Evolutionary conservation across 495 filamentous ascomycete genomes (phyloP), one percentile per base, ranked within the genome.

Genomic region (Immersiella caudata): DNA sequence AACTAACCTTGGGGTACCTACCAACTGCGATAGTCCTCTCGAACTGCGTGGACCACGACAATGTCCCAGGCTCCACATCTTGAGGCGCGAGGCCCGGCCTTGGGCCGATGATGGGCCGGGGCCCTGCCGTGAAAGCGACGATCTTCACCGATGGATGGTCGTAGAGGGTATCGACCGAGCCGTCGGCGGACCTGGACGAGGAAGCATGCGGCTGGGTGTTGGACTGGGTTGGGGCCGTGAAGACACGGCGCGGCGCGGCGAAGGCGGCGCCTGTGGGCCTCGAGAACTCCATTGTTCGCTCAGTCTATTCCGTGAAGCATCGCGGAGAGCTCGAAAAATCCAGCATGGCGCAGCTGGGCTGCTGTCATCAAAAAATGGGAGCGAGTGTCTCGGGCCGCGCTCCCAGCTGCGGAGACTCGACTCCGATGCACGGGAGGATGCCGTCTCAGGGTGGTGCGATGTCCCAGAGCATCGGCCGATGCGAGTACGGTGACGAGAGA

Each of bases 1-100:
- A 24, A 33, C 16, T 12, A 2, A 29, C 33, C 26, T 36, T 62
- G 49, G 21, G n/a, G 36, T 20, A 80, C 82, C 35, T 80, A 90
- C 89, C 90, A 68, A 90, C 86, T 67, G 93, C 93, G 60, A 95
- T 86, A 0, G 91, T 96, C 71, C 91, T 86, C 75, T 97, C 93
- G 2, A 91, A 86, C 21, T 86, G 82, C 6, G 90, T 91, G 54
- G 85, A 83, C 89, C 91, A 94, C 20, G 92, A 84, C 40, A 95
- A 79, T 1, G 89, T 89, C 67, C 86, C 87, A 5, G 81, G 78
- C 54, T 80, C 78, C 1, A 80, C 70, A 25, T 74, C 75, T 21
- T 74, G 73, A 57, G 69, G 70, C 12, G 70, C 62, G 50, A 75
- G 74, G 77, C 67, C 79, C 73, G 65, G 71, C 77, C 70, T 83